These are phyloP conservation scores for Albophoma yamanashiensis DNA, from an alignment of 2,329 filamentous ascomycete species.

Conservation along the genomic window DNA sequence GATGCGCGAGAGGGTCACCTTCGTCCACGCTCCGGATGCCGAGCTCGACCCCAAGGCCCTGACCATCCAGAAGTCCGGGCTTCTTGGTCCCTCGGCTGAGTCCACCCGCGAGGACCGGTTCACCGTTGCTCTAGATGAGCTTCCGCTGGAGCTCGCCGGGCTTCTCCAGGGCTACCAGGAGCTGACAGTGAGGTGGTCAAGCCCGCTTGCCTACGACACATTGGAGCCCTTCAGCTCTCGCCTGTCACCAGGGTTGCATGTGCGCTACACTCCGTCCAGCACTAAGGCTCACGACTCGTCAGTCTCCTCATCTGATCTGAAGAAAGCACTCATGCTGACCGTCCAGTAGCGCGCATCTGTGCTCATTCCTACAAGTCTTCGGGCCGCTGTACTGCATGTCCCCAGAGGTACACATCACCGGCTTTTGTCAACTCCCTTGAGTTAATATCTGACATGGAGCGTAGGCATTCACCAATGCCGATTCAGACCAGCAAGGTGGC, in stretches of 20 bases:
- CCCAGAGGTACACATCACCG: constrained; percentile 12
- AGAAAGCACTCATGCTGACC: neutral
- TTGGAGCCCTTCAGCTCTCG: constrained; percentile 64
- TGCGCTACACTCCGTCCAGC: constrained; percentile 55
- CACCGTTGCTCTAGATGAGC: constrained; percentile 62
- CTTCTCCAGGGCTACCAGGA: constrained; percentile 56
- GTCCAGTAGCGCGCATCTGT: constrained; percentile 36
- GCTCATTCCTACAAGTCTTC: constrained; percentile 48
- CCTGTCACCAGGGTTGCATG: constrained; percentile 69
- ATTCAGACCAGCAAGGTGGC: constrained; percentile 18
- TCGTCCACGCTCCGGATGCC: constrained; percentile 55
- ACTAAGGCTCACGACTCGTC: constrained; percentile 9
- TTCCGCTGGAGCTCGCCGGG: constrained; percentile 55
- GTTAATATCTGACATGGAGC: constrained; percentile 12
- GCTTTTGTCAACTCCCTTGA: neutral
- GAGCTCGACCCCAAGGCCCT: constrained; percentile 55
- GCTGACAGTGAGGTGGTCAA: constrained; percentile 73
- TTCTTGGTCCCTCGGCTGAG: constrained; percentile 46
- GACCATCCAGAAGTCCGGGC: constrained; percentile 39
- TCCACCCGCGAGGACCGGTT: constrained; percentile 70
- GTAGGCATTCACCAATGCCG: constrained; percentile 51
- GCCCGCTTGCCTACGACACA: constrained; percentile 42
- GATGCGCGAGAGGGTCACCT: constrained; percentile 76
- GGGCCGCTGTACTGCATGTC: constrained; percentile 42
- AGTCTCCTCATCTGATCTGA: neutral